Percentiles rank a stretch among this genome's conserved stretches.
Evolutionary conservation across 2,329 filamentous ascomycete species (phyloP).

Genomic region (Fusarium sp.): DNA sequence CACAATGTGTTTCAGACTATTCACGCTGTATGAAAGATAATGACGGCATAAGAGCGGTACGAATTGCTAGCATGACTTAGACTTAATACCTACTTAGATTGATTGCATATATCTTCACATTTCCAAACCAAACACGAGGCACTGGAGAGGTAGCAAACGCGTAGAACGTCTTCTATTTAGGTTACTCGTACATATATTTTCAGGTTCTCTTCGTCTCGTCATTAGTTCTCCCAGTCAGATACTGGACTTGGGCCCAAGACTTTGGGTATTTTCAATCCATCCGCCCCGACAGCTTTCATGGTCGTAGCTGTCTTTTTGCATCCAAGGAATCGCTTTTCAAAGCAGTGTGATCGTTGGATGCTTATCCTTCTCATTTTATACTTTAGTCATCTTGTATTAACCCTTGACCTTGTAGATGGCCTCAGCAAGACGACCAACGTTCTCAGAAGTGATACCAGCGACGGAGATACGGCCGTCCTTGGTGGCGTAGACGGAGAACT

Average conservation of each 20-base stretch:
- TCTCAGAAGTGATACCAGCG: slow-evolving; percentile 83
- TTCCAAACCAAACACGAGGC: neutral
- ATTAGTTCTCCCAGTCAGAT: slow-evolving; percentile 19
- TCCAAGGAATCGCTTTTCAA: slow-evolving; percentile 10
- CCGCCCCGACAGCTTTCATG: slow-evolving; percentile 31
- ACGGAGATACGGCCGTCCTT: slow-evolving; percentile 90
- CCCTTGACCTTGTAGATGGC: slow-evolving; percentile 87
- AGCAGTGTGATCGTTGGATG: neutral
- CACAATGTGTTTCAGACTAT: neutral
- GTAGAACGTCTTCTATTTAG: slow-evolving; percentile 26
- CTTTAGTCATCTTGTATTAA: slow-evolving; percentile 49
- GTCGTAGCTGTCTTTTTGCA: slow-evolving; percentile 27
- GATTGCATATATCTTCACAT: neutral
- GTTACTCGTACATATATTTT: slow-evolving; percentile 43
- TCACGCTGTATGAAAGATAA: neutral
- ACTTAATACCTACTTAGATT: neutral
- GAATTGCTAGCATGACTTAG: neutral
- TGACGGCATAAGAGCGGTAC: neutral
- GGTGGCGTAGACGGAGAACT: slow-evolving; percentile 98
- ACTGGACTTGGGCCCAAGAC: slow-evolving; percentile 35
- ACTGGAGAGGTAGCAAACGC: slow-evolving; percentile 6
- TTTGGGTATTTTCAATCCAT: slow-evolving; percentile 43
- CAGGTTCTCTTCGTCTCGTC: slow-evolving; percentile 37
- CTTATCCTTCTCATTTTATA: neutral
- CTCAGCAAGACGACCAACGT: slow-evolving; percentile 84